Conservation (phyloP, 169 alveolate species). For the Plasmodium gonderi region DNA sequence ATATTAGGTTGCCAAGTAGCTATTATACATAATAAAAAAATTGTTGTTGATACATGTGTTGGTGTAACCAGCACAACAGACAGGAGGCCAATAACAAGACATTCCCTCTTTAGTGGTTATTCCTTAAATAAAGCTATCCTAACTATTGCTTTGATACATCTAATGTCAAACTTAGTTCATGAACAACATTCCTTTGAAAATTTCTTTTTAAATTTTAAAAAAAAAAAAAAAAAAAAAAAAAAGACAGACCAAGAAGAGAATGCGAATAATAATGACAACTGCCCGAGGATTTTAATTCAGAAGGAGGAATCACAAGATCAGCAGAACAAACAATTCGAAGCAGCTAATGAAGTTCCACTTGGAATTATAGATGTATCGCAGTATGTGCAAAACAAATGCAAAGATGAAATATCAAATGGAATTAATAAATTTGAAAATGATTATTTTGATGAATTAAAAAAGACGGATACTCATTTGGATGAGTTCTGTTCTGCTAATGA, state of each 20-base stretch:
- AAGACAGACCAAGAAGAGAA: slow-evolving; percentile 35
- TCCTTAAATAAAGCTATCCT: slow-evolving; percentile 75
- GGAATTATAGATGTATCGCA: too few relatives aligned
- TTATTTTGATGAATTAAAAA: neutral
- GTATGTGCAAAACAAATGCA: neutral
- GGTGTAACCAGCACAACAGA: slow-evolving; percentile 81
- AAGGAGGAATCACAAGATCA: slow-evolving; percentile 35
- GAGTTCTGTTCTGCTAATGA: neutral
- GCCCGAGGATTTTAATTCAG: slow-evolving; percentile 8
- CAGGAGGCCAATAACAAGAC: slow-evolving; percentile 79
- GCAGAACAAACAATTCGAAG: slow-evolving; percentile 15
- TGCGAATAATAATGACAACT: slow-evolving; percentile 41
- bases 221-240: slow-evolving; percentile 55
- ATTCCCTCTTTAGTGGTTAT: slow-evolving; percentile 80
- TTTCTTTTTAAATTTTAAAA: slow-evolving; percentile 75
- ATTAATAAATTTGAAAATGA: slow-evolving; percentile 25
- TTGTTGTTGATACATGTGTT: slow-evolving; percentile 79
- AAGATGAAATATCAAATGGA: neutral
- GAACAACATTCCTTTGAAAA: slow-evolving; percentile 74
- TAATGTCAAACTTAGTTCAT: slow-evolving; percentile 55
- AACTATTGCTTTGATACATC: slow-evolving; percentile 78
- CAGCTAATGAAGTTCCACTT: neutral
- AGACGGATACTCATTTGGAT: neutral
- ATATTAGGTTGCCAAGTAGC: slow-evolving; percentile 80
- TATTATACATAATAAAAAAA: slow-evolving; percentile 76